Conservation (phyloP, 78 protist species). For the Chrysochromulina parva region DNA sequence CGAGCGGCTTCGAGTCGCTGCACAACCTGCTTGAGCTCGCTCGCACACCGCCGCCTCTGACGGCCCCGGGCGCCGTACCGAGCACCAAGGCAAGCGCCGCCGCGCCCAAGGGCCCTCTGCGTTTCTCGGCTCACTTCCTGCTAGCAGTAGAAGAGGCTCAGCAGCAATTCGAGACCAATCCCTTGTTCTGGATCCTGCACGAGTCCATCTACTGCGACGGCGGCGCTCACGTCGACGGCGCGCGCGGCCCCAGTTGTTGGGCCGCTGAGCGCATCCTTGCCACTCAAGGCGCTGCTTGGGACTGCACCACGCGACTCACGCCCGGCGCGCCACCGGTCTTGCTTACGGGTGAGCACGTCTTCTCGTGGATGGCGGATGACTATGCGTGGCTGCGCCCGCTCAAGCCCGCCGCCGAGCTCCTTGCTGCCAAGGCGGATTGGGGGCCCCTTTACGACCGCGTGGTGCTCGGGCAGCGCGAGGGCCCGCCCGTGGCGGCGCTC, state of each 20-base stretch:
- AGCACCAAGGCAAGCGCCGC: background rate
- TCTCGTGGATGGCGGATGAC: conserved; percentile 33
- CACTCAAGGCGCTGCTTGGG: background rate
- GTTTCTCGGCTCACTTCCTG: background rate
- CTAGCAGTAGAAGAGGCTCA: background rate
- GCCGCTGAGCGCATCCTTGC: conserved; percentile 13
- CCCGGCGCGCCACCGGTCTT: background rate
- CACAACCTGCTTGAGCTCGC: conserved; percentile 34
- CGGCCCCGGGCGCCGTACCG: background rate
- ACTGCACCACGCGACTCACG: background rate
- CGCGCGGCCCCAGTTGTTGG: background rate
- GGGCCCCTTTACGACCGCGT: background rate
- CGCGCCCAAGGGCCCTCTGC: background rate
- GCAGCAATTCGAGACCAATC: conserved; percentile 3
- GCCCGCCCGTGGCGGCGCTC: background rate
- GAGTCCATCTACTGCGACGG: conserved; percentile 47
- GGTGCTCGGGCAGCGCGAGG: background rate
- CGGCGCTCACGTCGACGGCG: background rate
- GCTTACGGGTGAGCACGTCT: conserved; percentile 12
- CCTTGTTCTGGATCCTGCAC: conserved; percentile 31
- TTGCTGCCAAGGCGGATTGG: conserved; percentile 9
- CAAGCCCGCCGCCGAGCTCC: background rate
- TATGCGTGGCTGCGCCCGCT: background rate
- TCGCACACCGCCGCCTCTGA: background rate
- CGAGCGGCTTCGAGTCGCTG: conserved; percentile 11